phyloP scores from a whole-genome alignment of 1,284 basidiomycete genomes.

The Ganoderma leucocontextum region DNA sequence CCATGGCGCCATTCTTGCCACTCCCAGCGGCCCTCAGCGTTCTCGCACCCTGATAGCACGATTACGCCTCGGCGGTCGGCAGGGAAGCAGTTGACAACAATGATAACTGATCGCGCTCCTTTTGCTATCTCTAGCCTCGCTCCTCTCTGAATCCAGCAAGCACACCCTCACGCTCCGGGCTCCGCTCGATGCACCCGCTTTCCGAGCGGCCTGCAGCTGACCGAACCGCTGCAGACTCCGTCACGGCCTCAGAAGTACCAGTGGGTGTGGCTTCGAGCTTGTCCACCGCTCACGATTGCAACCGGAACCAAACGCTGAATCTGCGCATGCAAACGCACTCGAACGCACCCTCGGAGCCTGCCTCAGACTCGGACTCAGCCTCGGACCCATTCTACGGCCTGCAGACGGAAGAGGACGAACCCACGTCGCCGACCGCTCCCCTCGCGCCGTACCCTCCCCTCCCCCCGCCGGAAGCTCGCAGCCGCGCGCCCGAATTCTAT shows the following conservation, averaged over 20 bases:
- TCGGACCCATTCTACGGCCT: constrained; percentile 3
- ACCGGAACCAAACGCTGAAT: neutral
- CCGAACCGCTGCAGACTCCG: constrained; percentile 4
- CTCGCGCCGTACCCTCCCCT: constrained; percentile 59
- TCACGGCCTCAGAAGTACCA: neutral
- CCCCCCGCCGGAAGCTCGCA: constrained; percentile 53
- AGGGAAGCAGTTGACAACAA: neutral
- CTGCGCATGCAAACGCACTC: neutral
- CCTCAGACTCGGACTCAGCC: constrained; percentile 9
- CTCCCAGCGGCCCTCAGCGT: constrained; percentile 17
- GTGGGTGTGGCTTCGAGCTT: neutral
- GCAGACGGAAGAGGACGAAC: constrained; percentile 34
- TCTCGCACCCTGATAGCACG: constrained; percentile 14
- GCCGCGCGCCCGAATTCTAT: constrained; percentile 84
- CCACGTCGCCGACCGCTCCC: constrained; percentile 61
- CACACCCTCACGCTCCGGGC: constrained; percentile 6
- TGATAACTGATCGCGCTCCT: constrained; percentile 23
- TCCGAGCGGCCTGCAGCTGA: constrained; percentile 7
- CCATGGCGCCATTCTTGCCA: constrained; percentile 8
- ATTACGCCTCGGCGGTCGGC: neutral
- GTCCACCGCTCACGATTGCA: neutral
- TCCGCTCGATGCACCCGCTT: constrained; percentile 8
- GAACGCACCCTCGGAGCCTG: constrained; percentile 1
- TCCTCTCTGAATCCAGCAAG: constrained; percentile 4
- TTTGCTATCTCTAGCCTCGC: constrained; percentile 19